Evolutionary conservation across 2,329 filamentous ascomycete genomes (phyloP).

Genomic region (Pseudogymnoascus sp.): DNA sequence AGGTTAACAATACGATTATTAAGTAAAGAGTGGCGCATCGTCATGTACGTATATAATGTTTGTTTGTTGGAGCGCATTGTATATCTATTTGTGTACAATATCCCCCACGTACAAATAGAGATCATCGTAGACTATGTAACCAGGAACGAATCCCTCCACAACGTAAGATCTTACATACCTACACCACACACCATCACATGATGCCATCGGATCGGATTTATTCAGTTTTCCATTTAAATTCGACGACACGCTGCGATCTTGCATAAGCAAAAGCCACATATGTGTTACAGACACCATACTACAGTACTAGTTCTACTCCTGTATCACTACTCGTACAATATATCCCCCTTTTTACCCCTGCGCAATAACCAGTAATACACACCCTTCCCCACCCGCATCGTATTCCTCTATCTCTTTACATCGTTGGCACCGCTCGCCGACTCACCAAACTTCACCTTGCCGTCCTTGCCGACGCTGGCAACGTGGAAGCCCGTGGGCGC

Average conservation of each 20-base stretch:
- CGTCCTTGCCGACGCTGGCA: constrained; percentile 50
- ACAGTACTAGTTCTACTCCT: constrained; percentile 1
- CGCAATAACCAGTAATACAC: background rate
- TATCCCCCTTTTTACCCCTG: background rate
- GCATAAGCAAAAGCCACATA: background rate
- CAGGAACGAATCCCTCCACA: background rate
- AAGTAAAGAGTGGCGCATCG: background rate
- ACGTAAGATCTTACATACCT: background rate
- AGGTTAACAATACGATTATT: background rate
- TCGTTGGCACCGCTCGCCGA: constrained; percentile 1
- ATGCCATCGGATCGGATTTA: background rate
- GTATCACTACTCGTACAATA: background rate
- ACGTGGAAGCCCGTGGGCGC: constrained; percentile 44
- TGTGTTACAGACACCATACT: background rate
- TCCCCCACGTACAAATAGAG: background rate
- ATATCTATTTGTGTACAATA: background rate
- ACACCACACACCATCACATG: background rate
- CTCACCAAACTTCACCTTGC: constrained; percentile 54
- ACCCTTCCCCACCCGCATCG: background rate
- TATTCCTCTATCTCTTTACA: background rate
- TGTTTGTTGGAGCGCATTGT: background rate
- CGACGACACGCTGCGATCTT: background rate
- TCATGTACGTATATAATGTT: background rate
- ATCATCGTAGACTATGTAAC: background rate
- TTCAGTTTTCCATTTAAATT: background rate